Evolutionary conservation across 2,329 filamentous ascomycete genomes (phyloP).

Genomic region (Epichloe sp.): DNA sequence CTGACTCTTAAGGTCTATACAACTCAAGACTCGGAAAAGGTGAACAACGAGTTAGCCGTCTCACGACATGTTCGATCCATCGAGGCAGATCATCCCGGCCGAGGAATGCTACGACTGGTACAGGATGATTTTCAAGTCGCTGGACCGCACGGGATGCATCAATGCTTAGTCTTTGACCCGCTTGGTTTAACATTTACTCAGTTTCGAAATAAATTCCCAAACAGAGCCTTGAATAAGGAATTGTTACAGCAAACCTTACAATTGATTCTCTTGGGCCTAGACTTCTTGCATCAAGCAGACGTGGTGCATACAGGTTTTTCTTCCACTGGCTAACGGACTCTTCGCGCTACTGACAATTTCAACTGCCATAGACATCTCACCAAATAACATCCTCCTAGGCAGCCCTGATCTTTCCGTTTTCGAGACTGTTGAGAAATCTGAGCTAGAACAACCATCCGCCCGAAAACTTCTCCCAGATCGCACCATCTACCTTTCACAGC

Average conservation of each 20-base stretch:
- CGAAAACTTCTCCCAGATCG: slow-evolving; percentile 16
- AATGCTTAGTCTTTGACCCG: slow-evolving; percentile 11
- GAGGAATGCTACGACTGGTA: background rate
- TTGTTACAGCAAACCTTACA: slow-evolving; percentile 13
- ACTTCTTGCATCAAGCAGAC: slow-evolving; percentile 9
- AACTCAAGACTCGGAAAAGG: too few species aligned
- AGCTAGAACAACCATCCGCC: slow-evolving; percentile 9
- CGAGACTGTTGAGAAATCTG: slow-evolving; percentile 6
- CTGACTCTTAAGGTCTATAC: too few species aligned
- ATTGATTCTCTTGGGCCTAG: slow-evolving; percentile 9
- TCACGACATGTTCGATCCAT: too few species aligned
- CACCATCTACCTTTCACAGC: slow-evolving; percentile 15
- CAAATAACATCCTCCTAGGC: slow-evolving; percentile 16
- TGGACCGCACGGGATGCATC: slow-evolving; percentile 10
- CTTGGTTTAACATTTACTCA: slow-evolving; percentile 11
- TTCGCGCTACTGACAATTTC: background rate
- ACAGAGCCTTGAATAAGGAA: slow-evolving; percentile 10
- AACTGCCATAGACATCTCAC: slow-evolving; percentile 11
- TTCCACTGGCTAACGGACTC: background rate
- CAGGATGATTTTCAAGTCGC: background rate
- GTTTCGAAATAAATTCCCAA: slow-evolving; percentile 12
- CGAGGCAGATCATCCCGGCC: background rate
- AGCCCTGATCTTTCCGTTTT: slow-evolving; percentile 7
- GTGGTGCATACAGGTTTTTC: slow-evolving; percentile 11
- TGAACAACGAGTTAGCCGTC: too few species aligned